phyloP scores from a whole-genome alignment of 306 rosid genomes.

The Quercus suber region DNA sequence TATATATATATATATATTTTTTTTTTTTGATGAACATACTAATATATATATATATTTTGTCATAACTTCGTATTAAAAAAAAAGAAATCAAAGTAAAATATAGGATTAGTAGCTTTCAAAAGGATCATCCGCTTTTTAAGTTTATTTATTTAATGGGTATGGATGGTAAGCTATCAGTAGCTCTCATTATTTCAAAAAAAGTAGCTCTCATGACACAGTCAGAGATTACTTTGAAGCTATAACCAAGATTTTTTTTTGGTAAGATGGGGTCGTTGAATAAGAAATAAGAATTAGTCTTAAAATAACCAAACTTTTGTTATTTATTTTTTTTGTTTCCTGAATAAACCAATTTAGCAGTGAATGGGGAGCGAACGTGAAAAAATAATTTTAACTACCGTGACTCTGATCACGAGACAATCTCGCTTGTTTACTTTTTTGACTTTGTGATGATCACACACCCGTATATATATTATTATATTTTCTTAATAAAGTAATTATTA shows the following conservation, averaged over 20 bases:
- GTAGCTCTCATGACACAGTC: neutral
- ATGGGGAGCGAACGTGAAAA: too few species aligned
- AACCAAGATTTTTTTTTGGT: neutral
- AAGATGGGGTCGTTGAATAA: neutral
- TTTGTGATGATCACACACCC: too few species aligned
- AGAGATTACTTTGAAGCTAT: neutral
- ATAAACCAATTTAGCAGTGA: too few species aligned
- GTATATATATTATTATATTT: too few species aligned
- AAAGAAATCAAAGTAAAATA: neutral
- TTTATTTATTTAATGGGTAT: neutral
- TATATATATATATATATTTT: neutral
- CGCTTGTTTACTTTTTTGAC: too few species aligned
- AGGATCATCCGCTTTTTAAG: conserved; percentile 15
- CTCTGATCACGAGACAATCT: too few species aligned
- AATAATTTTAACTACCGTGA: too few species aligned
- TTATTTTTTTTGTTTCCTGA: too few species aligned
- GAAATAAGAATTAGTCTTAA: neutral
- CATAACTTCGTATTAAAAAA: too few species aligned
- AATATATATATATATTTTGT: too few species aligned
- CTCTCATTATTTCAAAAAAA: neutral
- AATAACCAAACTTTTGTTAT: neutral
- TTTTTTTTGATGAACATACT: too few species aligned
- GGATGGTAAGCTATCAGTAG: neutral
- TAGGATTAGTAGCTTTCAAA: neutral
- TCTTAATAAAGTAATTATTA: too few species aligned